A percentile compares a stretch with the other conserved stretches of the same genome.
Evolutionary conservation across 2,329 filamentous ascomycete genomes (phyloP).

Genomic region (Epichloe sp.): DNA sequence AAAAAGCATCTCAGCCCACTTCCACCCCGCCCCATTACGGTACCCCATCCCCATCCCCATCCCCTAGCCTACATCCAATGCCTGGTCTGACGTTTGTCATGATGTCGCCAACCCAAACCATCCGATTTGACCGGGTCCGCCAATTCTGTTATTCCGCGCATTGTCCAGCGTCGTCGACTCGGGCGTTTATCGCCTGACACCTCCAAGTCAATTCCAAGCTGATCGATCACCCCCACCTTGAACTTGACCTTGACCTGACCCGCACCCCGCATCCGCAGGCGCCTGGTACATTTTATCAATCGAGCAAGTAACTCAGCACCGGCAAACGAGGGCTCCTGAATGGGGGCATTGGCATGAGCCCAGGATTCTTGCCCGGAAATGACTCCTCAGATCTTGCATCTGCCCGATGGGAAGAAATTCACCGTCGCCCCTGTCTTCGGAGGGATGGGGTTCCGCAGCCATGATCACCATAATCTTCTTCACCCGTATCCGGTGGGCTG

Average conservation of each 20-base stretch:
- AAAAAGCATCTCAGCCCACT: neutral
- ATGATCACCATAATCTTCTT: constrained; percentile 56
- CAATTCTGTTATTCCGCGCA: neutral
- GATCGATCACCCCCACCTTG: no score
- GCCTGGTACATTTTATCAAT: no score
- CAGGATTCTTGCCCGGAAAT: constrained; percentile 10
- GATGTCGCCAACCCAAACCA: constrained; percentile 5
- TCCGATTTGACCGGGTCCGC: neutral
- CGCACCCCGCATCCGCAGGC: no score
- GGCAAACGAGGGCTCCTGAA: neutral
- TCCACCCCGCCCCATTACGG: neutral
- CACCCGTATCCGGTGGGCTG: constrained; percentile 73
- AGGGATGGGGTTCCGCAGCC: constrained; percentile 80
- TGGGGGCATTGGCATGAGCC: no score
- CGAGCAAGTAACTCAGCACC: neutral
- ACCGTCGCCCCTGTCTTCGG: constrained; percentile 78
- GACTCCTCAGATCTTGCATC: constrained; percentile 40
- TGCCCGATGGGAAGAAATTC: constrained; percentile 80
- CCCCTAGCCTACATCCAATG: constrained; percentile 14
- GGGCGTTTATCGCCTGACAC: no score
- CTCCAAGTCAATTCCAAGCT: no score
- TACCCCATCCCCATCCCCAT: constrained; percentile 7
- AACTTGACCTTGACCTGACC: no score
- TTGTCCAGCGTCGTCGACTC: no score
- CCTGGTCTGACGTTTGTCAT: constrained; percentile 18